Evolutionary conservation across 2,329 filamentous ascomycete genomes (phyloP).

Genomic region (Talaromyces sp.): DNA sequence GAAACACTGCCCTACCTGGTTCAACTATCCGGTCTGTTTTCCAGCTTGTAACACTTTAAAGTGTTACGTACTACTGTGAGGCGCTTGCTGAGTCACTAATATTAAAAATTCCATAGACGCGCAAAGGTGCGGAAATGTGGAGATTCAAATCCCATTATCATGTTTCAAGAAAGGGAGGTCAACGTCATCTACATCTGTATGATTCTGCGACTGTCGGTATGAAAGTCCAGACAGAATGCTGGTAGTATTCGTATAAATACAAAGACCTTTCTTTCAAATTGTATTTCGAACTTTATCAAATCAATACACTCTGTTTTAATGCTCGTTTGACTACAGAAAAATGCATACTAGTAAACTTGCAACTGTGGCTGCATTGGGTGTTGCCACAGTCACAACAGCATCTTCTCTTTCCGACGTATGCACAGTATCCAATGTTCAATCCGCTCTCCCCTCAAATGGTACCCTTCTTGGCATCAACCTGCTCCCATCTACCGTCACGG

Average conservation of each 20-base stretch:
- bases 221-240: not conserved
- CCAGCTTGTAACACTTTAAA: not conserved
- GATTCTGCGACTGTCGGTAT: not conserved
- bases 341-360: not conserved
- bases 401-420: slow-evolving; percentile 38
- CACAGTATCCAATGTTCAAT: slow-evolving; percentile 39
- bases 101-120: not conserved
- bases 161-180: not conserved
- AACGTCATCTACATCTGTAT: not conserved
- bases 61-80: not conserved
- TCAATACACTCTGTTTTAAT: not conserved
- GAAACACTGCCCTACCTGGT: not conserved
- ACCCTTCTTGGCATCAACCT: slow-evolving; percentile 38
- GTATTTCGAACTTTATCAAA: not conserved
- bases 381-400: slow-evolving; percentile 25
- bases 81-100: not conserved
- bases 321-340: not conserved
- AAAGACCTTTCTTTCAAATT: not conserved
- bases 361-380: slow-evolving; percentile 13
- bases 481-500: slow-evolving; percentile 38
- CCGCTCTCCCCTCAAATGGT: slow-evolving; percentile 38
- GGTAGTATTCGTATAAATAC: not conserved
- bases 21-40: not conserved
- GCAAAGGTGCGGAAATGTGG: not conserved
- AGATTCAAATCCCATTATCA: not conserved